Base-by-base conservation (phyloP, 2,329 filamentous ascomycete species). In the Cladophialophora immunda region DNA sequence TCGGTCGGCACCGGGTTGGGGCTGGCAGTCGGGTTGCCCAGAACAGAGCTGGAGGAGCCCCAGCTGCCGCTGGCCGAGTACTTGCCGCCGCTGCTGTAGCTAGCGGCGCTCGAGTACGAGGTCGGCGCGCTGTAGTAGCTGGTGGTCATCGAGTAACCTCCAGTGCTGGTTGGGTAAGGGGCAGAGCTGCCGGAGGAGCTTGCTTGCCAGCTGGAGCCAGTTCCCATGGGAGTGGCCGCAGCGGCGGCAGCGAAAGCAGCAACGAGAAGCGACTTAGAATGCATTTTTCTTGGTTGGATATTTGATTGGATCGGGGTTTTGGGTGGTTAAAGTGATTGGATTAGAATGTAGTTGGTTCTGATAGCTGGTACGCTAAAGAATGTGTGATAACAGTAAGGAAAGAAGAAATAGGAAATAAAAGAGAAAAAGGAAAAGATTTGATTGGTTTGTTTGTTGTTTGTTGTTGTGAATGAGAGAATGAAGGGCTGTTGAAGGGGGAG, bases 361-460 rank as follows among this genome's bases (percentile, higher is more conserved):
- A n/a, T 32, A n/a, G 56, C 11, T 59, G 13, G 47, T 60, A 36
- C 25, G 64, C 63, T 62, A 71, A 65, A 66, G 70, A 71, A 53
- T 58, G 70, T 71, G 70, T 65, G 66, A 58, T 63, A 70, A 71
- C 68, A 54, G 57, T 52, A 63, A 56, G 53, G 57, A 69, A 68
- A 63, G 25, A 68, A 60, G 45, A 62, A 64, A 50, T 38, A 61
- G 47, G 57, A 68, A 68, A 64, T 27, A 36, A 45, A 34, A 65
- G 57, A 50, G n/a, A 57, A 55, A 22, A 50, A 50, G 60, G 36
- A 38, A 45, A 69, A 65, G 45, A 63, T 58, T 57, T 65, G 59
- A 53, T 62, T 63, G 54, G 59, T n/a, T 61, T 65, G 62, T 38
- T 67, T 50, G 62, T 60, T 64, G 61, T 60, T 62, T 65, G 32